Evolutionary conservation across 2,329 filamentous ascomycete genomes (phyloP), one percentile per base, ranked within the genome.

Genomic region (Pseudogymnoascus pannorum): DNA sequence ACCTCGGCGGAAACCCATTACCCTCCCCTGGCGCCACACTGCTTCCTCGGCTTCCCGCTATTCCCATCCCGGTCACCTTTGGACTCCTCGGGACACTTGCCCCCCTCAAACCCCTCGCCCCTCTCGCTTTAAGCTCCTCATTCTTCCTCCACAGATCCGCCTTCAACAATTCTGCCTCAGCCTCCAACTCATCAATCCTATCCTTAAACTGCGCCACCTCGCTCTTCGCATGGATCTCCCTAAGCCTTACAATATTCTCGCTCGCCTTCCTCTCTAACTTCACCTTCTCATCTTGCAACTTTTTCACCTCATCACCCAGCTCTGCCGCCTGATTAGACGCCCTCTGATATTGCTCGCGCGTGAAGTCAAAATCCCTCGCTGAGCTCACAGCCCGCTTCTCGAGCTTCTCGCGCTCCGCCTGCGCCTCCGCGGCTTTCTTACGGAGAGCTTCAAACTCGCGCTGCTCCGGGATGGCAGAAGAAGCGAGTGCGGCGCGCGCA

Each of bases 81-180:
- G 71, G 71, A 61, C 69, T 71, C 6, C 68, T 59, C 4, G 71
- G 70, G 3, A 68, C 65, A 40, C 65, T 68, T 1, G 68, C 66
- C 3, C 69, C 70, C 58, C 71, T 66, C 1, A 68, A 70, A 5
- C 61, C 63, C 68, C 67, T 75, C 69, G 58, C 69, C 64, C 77
- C 79, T 77, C 66, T 80, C 70, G 40, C 70, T 24, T 64, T 67
- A 74, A 70, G 54, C 57, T 72, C 69, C 24, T 70, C 69, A 7
- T 75, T 74, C 14, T 74, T 73, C 40, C 76, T 76, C 2, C 69
- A 68, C 20, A 79, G 6, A 35, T 78, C 65, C 38, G 61, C 66
- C 61, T 71, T 68, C 60, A 80, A 63, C 33, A 68, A 66, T 1
- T 60, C 64, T 1, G 66, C 64, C 31, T 67, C 64, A 9, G 48